Evolutionary conservation across 345 rosid species (phyloP).

Genomic region (Durio zibethinus): DNA sequence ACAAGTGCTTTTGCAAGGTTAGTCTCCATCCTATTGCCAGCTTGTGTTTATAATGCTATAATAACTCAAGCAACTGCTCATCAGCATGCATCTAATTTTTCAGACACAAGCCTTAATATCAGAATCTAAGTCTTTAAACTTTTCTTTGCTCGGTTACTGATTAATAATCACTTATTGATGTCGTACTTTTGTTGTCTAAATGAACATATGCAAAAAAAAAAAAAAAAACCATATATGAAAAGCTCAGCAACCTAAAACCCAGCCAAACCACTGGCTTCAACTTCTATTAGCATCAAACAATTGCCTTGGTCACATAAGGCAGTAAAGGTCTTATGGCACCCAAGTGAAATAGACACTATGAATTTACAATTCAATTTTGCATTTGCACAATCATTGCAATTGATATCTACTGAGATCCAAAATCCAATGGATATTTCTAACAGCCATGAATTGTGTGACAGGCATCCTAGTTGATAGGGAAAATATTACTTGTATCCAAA

Average conservation of each 20-base stretch:
- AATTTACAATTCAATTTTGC: background rate
- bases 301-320: background rate
- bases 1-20: conserved; percentile 99
- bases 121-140: background rate
- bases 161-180: background rate
- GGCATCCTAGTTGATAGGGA: background rate
- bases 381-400: background rate
- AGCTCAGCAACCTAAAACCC: background rate
- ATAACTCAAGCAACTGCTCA: background rate
- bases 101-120: background rate
- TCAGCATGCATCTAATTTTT: background rate
- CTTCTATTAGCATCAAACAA: conserved; percentile 5
- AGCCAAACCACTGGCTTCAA: background rate
- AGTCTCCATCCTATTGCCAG: conserved; percentile 16
- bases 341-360: background rate
- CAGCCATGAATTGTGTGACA: conserved; percentile 3
- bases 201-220: background rate
- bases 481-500: background rate
- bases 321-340: background rate
- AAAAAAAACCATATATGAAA: background rate
- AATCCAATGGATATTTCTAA: background rate
- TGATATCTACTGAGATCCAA: background rate
- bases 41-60: background rate
- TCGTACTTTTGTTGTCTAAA: background rate
- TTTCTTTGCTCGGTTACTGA: background rate